These are phyloP conservation scores for Amylostereum areolatum DNA, from an alignment of 1,284 basidiomycete species.

Conservation along the genomic window DNA sequence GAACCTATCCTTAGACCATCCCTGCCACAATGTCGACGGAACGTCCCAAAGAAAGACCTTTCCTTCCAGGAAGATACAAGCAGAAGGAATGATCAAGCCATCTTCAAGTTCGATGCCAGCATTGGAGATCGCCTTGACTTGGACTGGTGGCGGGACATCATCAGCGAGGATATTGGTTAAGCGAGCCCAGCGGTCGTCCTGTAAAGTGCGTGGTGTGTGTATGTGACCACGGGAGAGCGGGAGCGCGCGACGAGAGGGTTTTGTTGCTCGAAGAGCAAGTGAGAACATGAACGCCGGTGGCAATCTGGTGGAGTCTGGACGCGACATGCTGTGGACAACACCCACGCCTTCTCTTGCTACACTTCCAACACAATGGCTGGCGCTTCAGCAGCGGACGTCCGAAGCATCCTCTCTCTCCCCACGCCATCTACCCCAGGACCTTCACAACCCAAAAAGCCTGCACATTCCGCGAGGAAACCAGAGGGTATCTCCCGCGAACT, in stretches of 20 bases:
- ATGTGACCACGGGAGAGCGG: no score
- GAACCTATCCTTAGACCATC: conserved; percentile 73
- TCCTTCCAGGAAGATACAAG: conserved; percentile 83
- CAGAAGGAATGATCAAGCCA: conserved; percentile 72
- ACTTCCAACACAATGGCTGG: conserved; percentile 36
- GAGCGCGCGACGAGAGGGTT: conserved; percentile 10
- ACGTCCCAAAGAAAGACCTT: conserved; percentile 90
- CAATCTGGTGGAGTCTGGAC: neutral
- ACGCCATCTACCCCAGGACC: conserved; percentile 30
- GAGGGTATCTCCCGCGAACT: conserved; percentile 93
- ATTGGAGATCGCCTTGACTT: conserved; percentile 56
- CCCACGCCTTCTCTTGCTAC: neutral
- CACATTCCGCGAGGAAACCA: conserved; percentile 51
- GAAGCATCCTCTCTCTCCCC: conserved; percentile 69
- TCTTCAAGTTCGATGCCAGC: conserved; percentile 64
- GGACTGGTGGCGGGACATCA: conserved; percentile 61
- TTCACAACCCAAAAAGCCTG: conserved; percentile 34
- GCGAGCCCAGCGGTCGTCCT: conserved; percentile 15
- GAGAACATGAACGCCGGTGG: neutral
- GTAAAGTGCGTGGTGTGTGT: conserved; percentile 10
- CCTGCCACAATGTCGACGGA: conserved; percentile 51
- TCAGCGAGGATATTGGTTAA: conserved; percentile 71
- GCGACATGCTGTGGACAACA: neutral
- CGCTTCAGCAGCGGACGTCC: conserved; percentile 73
- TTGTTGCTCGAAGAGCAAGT: conserved; percentile 1